Base-by-base conservation (phyloP, 2,329 filamentous ascomycete genomes). In the Apiospora marii region DNA sequence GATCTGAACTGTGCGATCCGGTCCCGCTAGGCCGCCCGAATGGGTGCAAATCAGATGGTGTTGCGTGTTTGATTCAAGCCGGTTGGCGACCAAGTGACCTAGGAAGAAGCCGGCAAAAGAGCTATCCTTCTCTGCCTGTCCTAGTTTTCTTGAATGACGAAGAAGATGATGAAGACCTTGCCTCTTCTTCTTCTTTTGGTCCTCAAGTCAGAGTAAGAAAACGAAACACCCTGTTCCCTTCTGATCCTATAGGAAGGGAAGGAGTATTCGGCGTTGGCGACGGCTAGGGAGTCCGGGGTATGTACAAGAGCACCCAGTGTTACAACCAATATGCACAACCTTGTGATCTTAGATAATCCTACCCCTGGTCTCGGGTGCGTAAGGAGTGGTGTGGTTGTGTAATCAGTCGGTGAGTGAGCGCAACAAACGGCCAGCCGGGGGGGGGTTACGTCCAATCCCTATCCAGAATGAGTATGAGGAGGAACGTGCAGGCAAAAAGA, bases 1-100 rank as follows among this genome's bases (percentile, higher is more conserved):
- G 58, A 64, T 64, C 58, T 64, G 58, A 64, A 64, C 58, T 64
- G 19, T 64, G 34, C 58, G 58, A 64, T 64, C 58, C 58, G 34
- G 58, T 64, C 34, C 34, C 58, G 58, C 58, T 64, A 64, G 34
- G 58, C 58, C 58, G 58, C 10, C 58, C 58, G 58, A 41, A 37
- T 22, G 34, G 30, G 37, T 64, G 58, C 58, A 64, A 64, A 64
- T 64, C 58, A 64, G 58, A 64, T 64, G 58, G 58, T 64, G 58
- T 64, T 64, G 58, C 58, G 58, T 64, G 58, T 64, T 64, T 64
- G 34, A n/a, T 41, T n/a, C 10, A 34, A 64, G 58, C 58, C 58
- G 10, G 58, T 41, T 64, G 58, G 58, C 34, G 58, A 64, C n/a
- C 19, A n/a, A 34, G 16, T 13, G 51, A n/a, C 58, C 58, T 64